Conservation (phyloP, 345 rosid genomes). For the Mercurialis annua region DNA sequence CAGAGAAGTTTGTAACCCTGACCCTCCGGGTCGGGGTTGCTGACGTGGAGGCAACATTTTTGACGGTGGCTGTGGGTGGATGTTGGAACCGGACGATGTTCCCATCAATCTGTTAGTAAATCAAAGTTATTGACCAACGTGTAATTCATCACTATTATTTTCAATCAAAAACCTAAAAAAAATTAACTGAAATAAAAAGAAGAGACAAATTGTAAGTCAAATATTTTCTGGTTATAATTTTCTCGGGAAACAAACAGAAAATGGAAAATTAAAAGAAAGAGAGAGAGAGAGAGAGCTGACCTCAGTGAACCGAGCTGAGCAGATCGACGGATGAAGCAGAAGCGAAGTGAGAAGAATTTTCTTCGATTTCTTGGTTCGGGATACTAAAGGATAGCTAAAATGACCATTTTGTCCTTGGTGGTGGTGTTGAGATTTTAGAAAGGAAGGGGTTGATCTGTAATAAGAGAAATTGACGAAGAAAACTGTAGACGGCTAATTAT, state of each 20-base stretch:
- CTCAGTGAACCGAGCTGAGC: not conserved
- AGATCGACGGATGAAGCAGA: conserved; percentile 8
- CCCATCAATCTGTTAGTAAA: conserved; percentile 74
- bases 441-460: no score
- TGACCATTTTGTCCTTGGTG: conserved; percentile 20
- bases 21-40: conserved; percentile 57
- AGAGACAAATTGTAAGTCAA: not conserved
- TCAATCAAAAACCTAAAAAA: not conserved
- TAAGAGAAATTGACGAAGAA: not conserved
- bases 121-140: not conserved
- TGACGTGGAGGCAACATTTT: conserved; percentile 91
- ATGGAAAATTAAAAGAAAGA: not conserved
- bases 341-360: not conserved
- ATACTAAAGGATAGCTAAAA: fast-evolving
- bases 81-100: conserved; percentile 85
- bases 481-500: not conserved
- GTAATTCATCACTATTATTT: not conserved
- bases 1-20: conserved; percentile 55
- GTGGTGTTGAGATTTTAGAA: not conserved
- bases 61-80: conserved; percentile 53
- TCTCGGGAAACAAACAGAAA: conserved; percentile 10
- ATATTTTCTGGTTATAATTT: not conserved
- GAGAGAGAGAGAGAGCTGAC: not conserved
- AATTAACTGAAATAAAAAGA: not conserved
- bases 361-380: not conserved